A percentile compares a stretch with the other conserved stretches of the same genome.
phyloP scores from a whole-genome alignment of 257 asterid genomes.

The Nicotiana otophora region DNA sequence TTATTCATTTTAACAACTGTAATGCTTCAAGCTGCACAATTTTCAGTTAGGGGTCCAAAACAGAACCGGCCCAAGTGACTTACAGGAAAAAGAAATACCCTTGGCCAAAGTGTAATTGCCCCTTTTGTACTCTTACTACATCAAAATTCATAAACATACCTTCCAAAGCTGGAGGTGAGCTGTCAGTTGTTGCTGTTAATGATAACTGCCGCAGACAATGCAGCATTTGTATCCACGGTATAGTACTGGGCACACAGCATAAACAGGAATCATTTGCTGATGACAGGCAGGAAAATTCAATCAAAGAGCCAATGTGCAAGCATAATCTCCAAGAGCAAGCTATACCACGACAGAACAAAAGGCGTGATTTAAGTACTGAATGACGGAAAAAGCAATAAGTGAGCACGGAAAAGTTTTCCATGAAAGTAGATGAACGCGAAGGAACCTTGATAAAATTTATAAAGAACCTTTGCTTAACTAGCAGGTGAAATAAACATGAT shows the following conservation, averaged over 20 bases:
- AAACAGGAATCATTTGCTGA: constrained; percentile 26
- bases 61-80: background rate
- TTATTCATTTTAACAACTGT: background rate
- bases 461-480: background rate
- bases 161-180: constrained; percentile 56
- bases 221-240: constrained; percentile 40
- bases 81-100: background rate
- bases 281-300: constrained; percentile 14
- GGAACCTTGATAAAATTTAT: background rate
- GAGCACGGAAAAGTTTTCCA: background rate
- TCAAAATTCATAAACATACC: constrained; percentile 35
- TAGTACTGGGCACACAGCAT: constrained; percentile 16
- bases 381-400: background rate
- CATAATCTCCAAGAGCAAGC: constrained; percentile 7
- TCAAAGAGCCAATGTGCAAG: constrained; percentile 4
- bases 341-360: background rate
- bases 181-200: constrained; percentile 29
- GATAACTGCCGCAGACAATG: constrained; percentile 43
- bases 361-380: background rate
- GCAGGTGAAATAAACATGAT: background rate
- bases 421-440: background rate
- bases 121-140: background rate
- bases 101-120: background rate
- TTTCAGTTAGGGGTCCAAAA: background rate
- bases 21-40: background rate